Evolutionary conservation across 2,329 filamentous ascomycete species (phyloP).

Genomic region (Fusarium austroafricanum): DNA sequence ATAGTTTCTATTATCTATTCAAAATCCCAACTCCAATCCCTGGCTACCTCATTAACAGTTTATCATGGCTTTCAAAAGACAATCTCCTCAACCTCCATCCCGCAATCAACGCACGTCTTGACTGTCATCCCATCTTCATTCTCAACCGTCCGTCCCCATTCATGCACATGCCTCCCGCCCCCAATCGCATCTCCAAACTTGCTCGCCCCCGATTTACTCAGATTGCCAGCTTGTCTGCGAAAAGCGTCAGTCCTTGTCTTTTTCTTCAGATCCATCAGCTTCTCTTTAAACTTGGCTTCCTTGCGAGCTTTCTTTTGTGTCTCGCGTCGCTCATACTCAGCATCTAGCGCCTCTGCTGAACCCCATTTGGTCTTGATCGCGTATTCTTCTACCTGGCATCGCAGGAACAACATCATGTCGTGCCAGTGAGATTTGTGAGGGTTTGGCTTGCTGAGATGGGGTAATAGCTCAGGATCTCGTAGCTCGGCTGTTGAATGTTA

Average conservation of each 20-base stretch:
- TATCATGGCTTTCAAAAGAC: constrained; percentile 60
- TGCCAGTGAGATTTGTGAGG: constrained; percentile 97
- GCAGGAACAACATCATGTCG: constrained; percentile 97
- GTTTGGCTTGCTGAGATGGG: constrained; percentile 89
- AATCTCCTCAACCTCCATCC: constrained; percentile 82
- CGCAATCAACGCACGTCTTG: constrained; percentile 82
- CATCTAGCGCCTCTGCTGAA: constrained; percentile 83
- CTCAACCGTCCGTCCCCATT: constrained; percentile 81
- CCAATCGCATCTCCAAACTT: constrained; percentile 83
- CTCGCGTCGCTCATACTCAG: constrained; percentile 85
- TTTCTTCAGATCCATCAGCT: constrained; percentile 90
- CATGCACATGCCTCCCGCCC: constrained; percentile 83
- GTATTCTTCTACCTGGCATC: constrained; percentile 94
- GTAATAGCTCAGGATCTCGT: constrained; percentile 86
- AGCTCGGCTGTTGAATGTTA: constrained; percentile 74
- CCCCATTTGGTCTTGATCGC: constrained; percentile 94
- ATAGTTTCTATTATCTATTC: not conserved
- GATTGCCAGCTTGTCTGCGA: constrained; percentile 73
- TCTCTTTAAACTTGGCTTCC: constrained; percentile 90
- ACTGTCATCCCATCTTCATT: constrained; percentile 78
- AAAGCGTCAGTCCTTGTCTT: constrained; percentile 93
- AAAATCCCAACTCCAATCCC: not conserved
- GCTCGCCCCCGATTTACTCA: constrained; percentile 63
- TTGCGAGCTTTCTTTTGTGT: constrained; percentile 85
- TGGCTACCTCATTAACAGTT: not conserved